Evolutionary conservation across 2,329 filamentous ascomycete species (phyloP).

Genomic region (Colletotrichum tofieldiae): DNA sequence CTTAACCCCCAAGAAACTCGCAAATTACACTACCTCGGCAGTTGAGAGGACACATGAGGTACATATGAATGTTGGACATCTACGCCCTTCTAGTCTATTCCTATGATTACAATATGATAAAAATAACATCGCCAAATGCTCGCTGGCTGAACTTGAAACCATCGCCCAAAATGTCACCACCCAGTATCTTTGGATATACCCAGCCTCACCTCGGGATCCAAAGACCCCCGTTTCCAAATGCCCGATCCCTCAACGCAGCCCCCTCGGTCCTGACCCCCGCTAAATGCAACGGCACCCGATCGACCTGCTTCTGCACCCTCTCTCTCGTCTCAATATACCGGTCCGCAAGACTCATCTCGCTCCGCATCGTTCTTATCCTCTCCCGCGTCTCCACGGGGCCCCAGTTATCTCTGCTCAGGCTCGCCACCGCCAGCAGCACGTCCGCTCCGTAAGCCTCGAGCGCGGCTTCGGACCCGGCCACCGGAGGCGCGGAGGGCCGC

Average conservation of each 20-base stretch:
- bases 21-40: background rate
- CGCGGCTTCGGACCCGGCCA: constrained; percentile 44
- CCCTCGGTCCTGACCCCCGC: constrained; percentile 70
- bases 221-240: constrained; percentile 64
- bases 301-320: constrained; percentile 68
- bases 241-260: constrained; percentile 63
- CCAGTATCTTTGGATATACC: background rate
- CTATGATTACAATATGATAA: background rate
- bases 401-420: constrained; percentile 64
- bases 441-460: constrained; percentile 57
- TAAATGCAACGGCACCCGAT: constrained; percentile 72
- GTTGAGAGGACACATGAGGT: background rate
- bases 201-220: constrained; percentile 59
- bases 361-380: constrained; percentile 56
- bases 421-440: constrained; percentile 60
- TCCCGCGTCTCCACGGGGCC: constrained; percentile 56
- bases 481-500: constrained; percentile 51
- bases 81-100: background rate
- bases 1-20: background rate
- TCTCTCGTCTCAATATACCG: constrained; percentile 64
- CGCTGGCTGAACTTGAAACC: background rate
- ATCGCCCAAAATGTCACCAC: background rate
- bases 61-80: background rate
- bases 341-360: constrained; percentile 61
- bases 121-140: background rate